Conservation (phyloP, 768 basidiomycete genomes). For the Boletales sp. region DNA sequence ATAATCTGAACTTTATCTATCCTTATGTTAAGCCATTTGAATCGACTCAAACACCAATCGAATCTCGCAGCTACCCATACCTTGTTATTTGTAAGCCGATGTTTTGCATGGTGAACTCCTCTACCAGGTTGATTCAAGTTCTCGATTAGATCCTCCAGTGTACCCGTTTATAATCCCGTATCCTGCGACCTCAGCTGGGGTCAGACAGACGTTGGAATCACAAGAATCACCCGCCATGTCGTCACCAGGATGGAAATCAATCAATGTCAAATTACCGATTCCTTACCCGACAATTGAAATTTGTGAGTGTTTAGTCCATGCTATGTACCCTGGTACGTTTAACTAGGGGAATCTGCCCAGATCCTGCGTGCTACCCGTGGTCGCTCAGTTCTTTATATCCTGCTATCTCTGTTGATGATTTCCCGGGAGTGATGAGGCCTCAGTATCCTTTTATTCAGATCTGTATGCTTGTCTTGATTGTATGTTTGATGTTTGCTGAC, state of each 20-base stretch:
- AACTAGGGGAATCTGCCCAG: constrained; percentile 3
- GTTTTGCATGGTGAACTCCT: neutral
- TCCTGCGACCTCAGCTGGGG: constrained; percentile 6
- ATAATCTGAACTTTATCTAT: constrained; percentile 36
- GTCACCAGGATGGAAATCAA: neutral
- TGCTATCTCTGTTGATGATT: constrained; percentile 2
- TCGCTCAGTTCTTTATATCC: constrained; percentile 26
- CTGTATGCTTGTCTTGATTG: constrained; percentile 16
- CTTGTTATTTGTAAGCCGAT: constrained; percentile 35
- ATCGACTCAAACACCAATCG: constrained; percentile 4
- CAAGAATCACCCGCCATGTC: neutral
- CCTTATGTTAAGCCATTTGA: constrained; percentile 9
- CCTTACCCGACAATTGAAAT: constrained; percentile 29
- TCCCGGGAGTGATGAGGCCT: neutral
- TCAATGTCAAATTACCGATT: constrained; percentile 12
- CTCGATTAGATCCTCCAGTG: constrained; percentile 17
- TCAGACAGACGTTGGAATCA: neutral
- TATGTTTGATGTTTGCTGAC: neutral
- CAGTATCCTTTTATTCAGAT: constrained; percentile 22
- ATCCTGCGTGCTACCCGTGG: constrained; percentile 26
- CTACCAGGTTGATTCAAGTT: neutral
- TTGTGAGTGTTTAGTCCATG: constrained; percentile 26
- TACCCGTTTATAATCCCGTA: constrained; percentile 21
- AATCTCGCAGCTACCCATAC: constrained; percentile 30
- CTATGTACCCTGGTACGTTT: neutral